Evolutionary conservation across 257 asterid genomes (phyloP).

Genomic region (Solanum chaucha): DNA sequence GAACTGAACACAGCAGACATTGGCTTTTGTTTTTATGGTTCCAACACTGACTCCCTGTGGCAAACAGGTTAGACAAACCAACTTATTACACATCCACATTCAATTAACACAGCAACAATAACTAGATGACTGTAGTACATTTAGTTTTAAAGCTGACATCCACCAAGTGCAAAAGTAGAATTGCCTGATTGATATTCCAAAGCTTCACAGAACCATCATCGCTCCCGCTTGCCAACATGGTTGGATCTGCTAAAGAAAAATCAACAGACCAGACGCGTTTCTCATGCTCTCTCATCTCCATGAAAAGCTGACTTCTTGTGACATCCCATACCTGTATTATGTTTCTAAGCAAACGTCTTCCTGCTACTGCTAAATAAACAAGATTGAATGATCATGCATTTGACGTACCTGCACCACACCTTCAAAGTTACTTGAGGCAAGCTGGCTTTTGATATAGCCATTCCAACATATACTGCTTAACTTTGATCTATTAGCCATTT

Average conservation of each 20-base stretch:
- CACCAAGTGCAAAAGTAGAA: constrained; percentile 89
- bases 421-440: constrained; percentile 97
- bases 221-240: constrained; percentile 95
- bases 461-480: constrained; percentile 98
- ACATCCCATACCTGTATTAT: constrained; percentile 86
- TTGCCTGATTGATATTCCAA: constrained; percentile 99
- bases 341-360: neutral
- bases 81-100: constrained; percentile 36
- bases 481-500: constrained; percentile 82
- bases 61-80: constrained; percentile 50
- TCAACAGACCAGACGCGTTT: constrained; percentile 95
- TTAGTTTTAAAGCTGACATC: constrained; percentile 92
- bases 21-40: constrained; percentile 88
- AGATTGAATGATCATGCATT: neutral
- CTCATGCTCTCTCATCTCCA: constrained; percentile 96
- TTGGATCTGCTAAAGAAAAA: constrained; percentile 88
- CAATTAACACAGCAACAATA: constrained; percentile 28
- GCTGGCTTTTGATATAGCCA: constrained; percentile 86
- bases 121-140: constrained; percentile 60
- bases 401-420: constrained; percentile 86
- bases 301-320: constrained; percentile 73
- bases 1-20: constrained; percentile 97
- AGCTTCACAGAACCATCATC: constrained; percentile 97
- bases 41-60: constrained; percentile 87
- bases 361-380: neutral